Evolutionary conservation across 352 stramenopile genomes (phyloP), one percentile per base, ranked within the genome.

Genomic region (Pythium scleroteichum): DNA sequence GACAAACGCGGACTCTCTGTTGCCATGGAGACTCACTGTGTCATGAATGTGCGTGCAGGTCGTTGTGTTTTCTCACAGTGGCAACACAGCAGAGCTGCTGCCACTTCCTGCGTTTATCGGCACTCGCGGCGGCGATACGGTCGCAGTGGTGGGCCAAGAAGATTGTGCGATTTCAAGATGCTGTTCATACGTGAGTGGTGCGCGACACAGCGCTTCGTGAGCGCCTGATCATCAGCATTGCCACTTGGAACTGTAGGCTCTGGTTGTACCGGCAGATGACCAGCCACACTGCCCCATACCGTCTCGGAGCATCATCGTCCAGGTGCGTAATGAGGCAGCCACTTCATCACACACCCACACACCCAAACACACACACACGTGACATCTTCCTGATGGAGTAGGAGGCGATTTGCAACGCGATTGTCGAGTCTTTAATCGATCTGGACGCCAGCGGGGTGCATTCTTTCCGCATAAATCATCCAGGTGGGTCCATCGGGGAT

Each of bases 11-110:
- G n/a, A n/a, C n/a, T n/a, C n/a, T n/a, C n/a, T n/a, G n/a, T n/a
- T n/a, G n/a, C 41, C 22, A 5, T 26, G 6, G 38, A 44, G 9
- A 35, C n/a, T 46, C 49, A 29, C 49, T 4, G 32, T 12, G n/a
- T 17, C 19, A 20, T 45, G 17, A 29, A 16, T 23, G 38, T 3
- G 22, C 47, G n/a, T 60, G 40, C 38, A 87, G 78, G 66, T 88
- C 16, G 75, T 94, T 16, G 55, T 92, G 12, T 27, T 94, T 13
- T 92, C 82, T 0, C 81, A 94, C 64, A 92, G 82, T 45, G 85
- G 85, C 4, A 71, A 69, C 19, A 94, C 85, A 6, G 39, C 68
- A 0, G 85, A 94, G 62, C 53, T 94, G 20, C 55, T 86, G 16
- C 45, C 69, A 4, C 59, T 94, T 4, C 85, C 85, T 13, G 35